Conservation (phyloP, 2,329 filamentous ascomycete genomes). For the Monilinia fructicola region DNA sequence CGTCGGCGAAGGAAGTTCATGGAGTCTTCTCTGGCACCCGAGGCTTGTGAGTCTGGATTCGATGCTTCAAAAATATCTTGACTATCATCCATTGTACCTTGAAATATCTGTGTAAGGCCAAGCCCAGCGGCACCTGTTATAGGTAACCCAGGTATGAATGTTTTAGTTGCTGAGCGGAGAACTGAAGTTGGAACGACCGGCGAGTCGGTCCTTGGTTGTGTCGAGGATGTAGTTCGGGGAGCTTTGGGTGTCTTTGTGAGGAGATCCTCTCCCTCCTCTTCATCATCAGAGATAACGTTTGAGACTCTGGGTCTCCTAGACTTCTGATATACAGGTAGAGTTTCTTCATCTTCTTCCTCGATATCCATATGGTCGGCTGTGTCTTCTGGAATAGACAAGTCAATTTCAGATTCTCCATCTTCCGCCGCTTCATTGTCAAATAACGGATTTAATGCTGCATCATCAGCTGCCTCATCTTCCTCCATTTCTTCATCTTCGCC, state of each 20-base stretch:
- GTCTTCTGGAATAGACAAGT: slow-evolving; percentile 39
- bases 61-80: slow-evolving; percentile 42
- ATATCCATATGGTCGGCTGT: slow-evolving; percentile 33
- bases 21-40: slow-evolving; percentile 44
- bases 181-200: slow-evolving; percentile 59
- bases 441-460: slow-evolving; percentile 36
- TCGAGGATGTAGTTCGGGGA: slow-evolving; percentile 37
- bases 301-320: slow-evolving; percentile 32
- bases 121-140: slow-evolving; percentile 62
- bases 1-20: slow-evolving; percentile 48
- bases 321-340: slow-evolving; percentile 26
- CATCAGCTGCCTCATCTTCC: slow-evolving; percentile 47
- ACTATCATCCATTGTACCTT: slow-evolving; percentile 76
- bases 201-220: slow-evolving; percentile 46
- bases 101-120: slow-evolving; percentile 86
- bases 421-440: slow-evolving; percentile 42
- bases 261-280: slow-evolving; percentile 46
- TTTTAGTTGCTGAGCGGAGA: slow-evolving; percentile 66
- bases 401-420: slow-evolving; percentile 40
- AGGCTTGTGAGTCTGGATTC: slow-evolving; percentile 32
- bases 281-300: slow-evolving; percentile 44
- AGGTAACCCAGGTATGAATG: slow-evolving; percentile 67
- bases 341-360: slow-evolving; percentile 38
- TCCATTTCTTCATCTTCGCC: slow-evolving; percentile 41
- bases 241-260: slow-evolving; percentile 29